phyloP scores from a whole-genome alignment of 345 rosid genomes.

The Rhizophora mangle region DNA sequence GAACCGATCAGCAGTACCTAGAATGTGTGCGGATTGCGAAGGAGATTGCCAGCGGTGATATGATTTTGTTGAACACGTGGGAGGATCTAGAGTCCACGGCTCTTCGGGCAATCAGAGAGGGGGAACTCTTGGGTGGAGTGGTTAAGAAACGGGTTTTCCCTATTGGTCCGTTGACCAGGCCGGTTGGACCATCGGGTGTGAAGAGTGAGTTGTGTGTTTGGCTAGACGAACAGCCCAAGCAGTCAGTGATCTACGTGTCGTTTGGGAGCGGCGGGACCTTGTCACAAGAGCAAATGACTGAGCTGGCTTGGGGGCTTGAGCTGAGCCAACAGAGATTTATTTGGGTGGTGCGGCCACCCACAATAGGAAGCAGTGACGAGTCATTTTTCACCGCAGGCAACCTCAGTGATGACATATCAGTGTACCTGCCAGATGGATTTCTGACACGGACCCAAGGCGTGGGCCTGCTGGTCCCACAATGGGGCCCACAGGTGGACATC shows the following conservation, averaged over 20 bases:
- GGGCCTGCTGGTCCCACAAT: slow-evolving; percentile 45
- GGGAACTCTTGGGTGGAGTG: not conserved
- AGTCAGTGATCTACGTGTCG: slow-evolving; percentile 48
- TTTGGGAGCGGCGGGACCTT: slow-evolving; percentile 44
- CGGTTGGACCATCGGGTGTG: not conserved
- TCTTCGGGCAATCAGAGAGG: slow-evolving; percentile 6
- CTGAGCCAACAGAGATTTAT: slow-evolving; percentile 37
- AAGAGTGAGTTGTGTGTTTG: slow-evolving; percentile 16
- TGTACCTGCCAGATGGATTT: slow-evolving; percentile 50
- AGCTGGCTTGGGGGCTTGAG: slow-evolving; percentile 49
- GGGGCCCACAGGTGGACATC: slow-evolving; percentile 64
- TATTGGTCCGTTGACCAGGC: slow-evolving; percentile 10
- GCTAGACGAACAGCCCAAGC: slow-evolving; percentile 38
- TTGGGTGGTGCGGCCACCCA: slow-evolving; percentile 44
- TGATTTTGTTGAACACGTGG: slow-evolving; percentile 24
- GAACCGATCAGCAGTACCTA: not conserved
- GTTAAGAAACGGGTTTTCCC: not conserved
- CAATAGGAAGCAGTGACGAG: not conserved
- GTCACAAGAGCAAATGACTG: slow-evolving; percentile 31
- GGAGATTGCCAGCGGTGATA: not conserved
- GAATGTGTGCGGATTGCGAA: not conserved
- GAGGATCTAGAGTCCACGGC: slow-evolving; percentile 11
- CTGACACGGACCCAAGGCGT: slow-evolving; percentile 26
- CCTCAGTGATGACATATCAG: slow-evolving; percentile 5
- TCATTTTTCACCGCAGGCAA: slow-evolving; percentile 23